Conservation (phyloP, 2,329 filamentous ascomycete species). For the Leptographium radiaticola region DNA sequence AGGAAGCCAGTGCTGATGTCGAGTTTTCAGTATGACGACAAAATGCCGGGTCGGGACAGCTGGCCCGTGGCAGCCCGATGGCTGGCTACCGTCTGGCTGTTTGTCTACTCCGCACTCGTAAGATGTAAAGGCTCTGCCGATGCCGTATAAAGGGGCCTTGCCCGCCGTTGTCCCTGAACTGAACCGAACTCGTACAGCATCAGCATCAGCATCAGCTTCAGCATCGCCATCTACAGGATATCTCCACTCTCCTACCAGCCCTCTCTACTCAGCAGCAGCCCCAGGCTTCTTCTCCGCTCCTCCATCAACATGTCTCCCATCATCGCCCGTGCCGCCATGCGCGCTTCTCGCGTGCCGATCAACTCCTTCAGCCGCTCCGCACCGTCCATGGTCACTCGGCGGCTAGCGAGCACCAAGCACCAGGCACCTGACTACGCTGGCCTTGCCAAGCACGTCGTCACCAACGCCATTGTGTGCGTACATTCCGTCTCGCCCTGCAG, state of each 20-base stretch:
- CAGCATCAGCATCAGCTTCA: not conserved
- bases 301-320: conserved; percentile 21
- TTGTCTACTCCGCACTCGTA: not conserved
- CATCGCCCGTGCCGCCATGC: conserved; percentile 18
- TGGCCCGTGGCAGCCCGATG: not conserved
- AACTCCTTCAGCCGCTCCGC: conserved; percentile 15
- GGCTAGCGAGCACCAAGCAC: conserved; percentile 10
- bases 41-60: not conserved
- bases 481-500: not conserved
- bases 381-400: conserved; percentile 23
- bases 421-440: conserved; percentile 24
- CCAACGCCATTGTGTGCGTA: conserved; percentile 22
- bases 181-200: not conserved
- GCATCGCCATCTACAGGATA: not conserved
- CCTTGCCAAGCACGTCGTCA: conserved; percentile 19
- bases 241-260: not conserved
- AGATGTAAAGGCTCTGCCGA: not conserved
- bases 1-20: not conserved
- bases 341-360: conserved; percentile 13
- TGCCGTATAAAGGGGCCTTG: not conserved
- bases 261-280: not conserved
- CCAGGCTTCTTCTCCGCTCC: not conserved
- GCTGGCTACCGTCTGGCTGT: not conserved
- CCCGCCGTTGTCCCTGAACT: not conserved
- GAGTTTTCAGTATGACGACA: not conserved